Conservation (phyloP, 345 rosid genomes). For the Excoecaria cochinchinensis region DNA sequence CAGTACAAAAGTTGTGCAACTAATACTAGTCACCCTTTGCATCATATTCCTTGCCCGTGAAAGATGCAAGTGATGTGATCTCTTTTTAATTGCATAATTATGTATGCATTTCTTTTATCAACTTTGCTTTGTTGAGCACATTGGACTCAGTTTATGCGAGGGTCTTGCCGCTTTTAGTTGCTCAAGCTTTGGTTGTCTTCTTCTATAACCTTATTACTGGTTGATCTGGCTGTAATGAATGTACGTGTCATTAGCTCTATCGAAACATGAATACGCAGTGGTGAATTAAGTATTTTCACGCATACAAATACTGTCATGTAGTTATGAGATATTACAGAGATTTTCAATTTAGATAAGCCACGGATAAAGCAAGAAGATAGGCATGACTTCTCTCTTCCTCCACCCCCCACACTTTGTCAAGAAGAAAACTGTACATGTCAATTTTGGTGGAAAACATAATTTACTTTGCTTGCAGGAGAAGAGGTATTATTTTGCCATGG, state of each 20-base stretch:
- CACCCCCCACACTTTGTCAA: no score
- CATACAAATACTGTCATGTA: no score
- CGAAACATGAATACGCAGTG: no score
- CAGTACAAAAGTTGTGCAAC: constrained; percentile 6
- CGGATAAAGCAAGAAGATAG: background rate
- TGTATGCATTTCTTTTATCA: background rate
- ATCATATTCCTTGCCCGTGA: constrained; percentile 15
- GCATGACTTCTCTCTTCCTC: no score
- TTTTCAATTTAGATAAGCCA: no score
- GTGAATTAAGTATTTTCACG: background rate
- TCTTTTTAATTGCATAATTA: background rate
- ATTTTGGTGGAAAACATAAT: background rate
- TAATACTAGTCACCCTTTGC: constrained; percentile 16
- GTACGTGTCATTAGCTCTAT: background rate
- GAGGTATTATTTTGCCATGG: no score
- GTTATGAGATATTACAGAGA: no score
- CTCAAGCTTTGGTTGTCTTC: background rate
- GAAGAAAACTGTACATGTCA: background rate
- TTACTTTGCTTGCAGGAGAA: no score
- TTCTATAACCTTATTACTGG: background rate
- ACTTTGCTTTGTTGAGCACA: background rate
- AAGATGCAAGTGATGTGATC: background rate
- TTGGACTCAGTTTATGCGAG: background rate
- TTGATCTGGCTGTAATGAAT: background rate
- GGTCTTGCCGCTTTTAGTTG: background rate